A percentile compares a stretch with the other conserved stretches of the same genome.
Evolutionary conservation across 805 yeast species (phyloP).

Genomic region (Pichia exigua): DNA sequence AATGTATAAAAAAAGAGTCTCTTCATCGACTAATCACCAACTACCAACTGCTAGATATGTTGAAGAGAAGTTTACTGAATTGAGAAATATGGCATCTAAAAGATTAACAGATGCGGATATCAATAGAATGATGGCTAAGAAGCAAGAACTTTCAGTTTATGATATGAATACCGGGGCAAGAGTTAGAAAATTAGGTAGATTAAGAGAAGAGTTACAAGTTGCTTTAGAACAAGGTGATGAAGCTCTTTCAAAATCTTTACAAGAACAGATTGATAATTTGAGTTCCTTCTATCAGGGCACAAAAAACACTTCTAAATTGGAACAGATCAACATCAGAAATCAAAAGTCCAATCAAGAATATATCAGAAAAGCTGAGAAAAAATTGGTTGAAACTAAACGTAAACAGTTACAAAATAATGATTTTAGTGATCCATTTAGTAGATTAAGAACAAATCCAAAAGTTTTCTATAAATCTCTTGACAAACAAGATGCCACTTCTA

Average conservation of each 20-base stretch:
- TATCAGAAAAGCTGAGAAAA: slow-evolving; percentile 72
- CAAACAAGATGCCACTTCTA: slow-evolving; percentile 39
- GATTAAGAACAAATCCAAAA: slow-evolving; percentile 82
- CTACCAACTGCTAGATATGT: slow-evolving; percentile 61
- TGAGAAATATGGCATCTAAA: slow-evolving; percentile 55
- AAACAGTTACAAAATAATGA: slow-evolving; percentile 35
- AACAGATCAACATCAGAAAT: slow-evolving; percentile 77
- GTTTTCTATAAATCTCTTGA: slow-evolving; percentile 59
- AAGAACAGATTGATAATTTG: slow-evolving; percentile 34
- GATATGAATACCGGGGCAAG: slow-evolving; percentile 60
- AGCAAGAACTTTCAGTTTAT: slow-evolving; percentile 51
- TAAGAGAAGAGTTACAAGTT: slow-evolving; percentile 66
- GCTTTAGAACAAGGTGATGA: slow-evolving; percentile 55
- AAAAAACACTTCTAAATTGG: slow-evolving; percentile 42
- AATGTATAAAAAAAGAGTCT: slow-evolving; percentile 55
- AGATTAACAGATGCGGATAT: slow-evolving; percentile 67
- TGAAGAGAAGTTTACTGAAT: slow-evolving; percentile 53
- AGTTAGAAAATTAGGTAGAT: slow-evolving; percentile 63
- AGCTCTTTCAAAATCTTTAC: slow-evolving; percentile 37
- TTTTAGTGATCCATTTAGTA: slow-evolving; percentile 69
- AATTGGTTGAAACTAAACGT: slow-evolving; percentile 49
- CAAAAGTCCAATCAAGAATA: slow-evolving; percentile 70
- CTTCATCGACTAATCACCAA: slow-evolving; percentile 40
- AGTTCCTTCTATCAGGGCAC: slow-evolving; percentile 29
- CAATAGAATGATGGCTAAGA: slow-evolving; percentile 67